Evolutionary conservation across 192 early-diverging fungal genomes (phyloP), one percentile per base, ranked within the genome.

Genomic region (Borealophlyctis nickersoniae): DNA sequence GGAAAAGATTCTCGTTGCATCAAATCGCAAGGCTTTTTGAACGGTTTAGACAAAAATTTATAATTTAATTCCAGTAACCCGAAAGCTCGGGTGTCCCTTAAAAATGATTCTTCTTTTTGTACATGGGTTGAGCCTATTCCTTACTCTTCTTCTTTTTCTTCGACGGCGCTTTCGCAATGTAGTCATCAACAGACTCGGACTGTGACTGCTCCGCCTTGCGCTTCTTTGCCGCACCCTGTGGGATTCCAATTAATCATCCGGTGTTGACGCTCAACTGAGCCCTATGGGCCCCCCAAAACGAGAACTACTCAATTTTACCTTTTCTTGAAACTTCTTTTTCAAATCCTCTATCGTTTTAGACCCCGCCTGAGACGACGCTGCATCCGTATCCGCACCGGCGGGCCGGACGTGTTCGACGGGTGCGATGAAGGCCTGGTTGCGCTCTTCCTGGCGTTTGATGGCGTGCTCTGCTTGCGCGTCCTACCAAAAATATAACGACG

Each of bases 371-470:
- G 11, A 9, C n/a, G 19, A 1, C 48, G 3, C 60, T 2, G 28
- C 34, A 3, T 58, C 39, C 3, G 9, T 48, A 11, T 26, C 57
- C 29, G 54, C 36, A 14, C 19, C 54, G 19, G n/a, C 34, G 29
- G 60, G 31, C 27, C 26, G 34, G 9, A 7, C 45, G 34, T 63
- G 49, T 66, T 95, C 91, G 56, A 81, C 78, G 19, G 92, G 92
- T 45, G 92, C 87, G 36, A 92, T 77, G 73, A 92, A 94, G 2
- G 84, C 90, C 76, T 89, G 73, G 27, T 88, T 80, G 31, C 94
- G 81, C 67, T 94, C 88, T 1, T 77, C 82, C 52, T 84, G 73
- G 39, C 86, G 80, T 75, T 90, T 85, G 28, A 82, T 75, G 14
- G 76, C 76, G 39, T 84, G 87, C 65, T 88, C 90, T 14, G 70